Conservation (phyloP, 2,329 filamentous ascomycete species). For the Atkinsonella texensis region DNA sequence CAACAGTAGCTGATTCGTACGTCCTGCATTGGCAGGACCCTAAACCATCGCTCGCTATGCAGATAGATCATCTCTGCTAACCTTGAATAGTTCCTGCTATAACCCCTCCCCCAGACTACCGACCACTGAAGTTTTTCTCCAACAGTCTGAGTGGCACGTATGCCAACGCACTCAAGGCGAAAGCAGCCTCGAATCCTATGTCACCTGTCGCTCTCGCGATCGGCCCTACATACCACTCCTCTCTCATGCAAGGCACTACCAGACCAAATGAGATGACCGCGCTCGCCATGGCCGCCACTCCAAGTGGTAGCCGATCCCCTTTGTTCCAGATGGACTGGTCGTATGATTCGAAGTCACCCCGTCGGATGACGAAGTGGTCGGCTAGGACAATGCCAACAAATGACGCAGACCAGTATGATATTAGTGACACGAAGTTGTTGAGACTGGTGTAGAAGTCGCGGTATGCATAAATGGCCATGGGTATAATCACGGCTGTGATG, state of each 20-base stretch:
- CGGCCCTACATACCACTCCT: constrained; percentile 49
- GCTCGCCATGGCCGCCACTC: constrained; percentile 33
- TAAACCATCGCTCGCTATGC: not conserved
- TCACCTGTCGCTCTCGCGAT: constrained; percentile 49
- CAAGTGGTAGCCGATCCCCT: constrained; percentile 30
- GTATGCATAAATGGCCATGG: constrained; percentile 43
- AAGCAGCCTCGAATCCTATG: constrained; percentile 53
- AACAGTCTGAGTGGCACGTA: constrained; percentile 35
- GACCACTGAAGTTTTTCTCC: constrained; percentile 24
- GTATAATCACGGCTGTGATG: constrained; percentile 47
- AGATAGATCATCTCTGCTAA: not conserved
- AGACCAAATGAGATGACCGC: constrained; percentile 35
- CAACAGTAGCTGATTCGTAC: too few relatives aligned
- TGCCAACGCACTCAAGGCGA: constrained; percentile 34
- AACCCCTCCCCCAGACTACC: not conserved
- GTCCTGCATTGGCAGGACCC: too few relatives aligned
- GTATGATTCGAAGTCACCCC: constrained; percentile 30
- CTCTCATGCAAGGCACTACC: constrained; percentile 47
- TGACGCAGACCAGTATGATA: constrained; percentile 46
- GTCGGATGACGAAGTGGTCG: constrained; percentile 38
- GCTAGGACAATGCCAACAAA: constrained; percentile 37
- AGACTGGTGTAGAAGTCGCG: constrained; percentile 44
- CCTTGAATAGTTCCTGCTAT: not conserved
- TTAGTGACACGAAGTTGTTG: constrained; percentile 43
- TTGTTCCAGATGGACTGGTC: constrained; percentile 37